Percentiles rank a stretch among this genome's conserved stretches.
Evolutionary conservation across 306 rosid species (phyloP).

Genomic region (Casuarina glauca): DNA sequence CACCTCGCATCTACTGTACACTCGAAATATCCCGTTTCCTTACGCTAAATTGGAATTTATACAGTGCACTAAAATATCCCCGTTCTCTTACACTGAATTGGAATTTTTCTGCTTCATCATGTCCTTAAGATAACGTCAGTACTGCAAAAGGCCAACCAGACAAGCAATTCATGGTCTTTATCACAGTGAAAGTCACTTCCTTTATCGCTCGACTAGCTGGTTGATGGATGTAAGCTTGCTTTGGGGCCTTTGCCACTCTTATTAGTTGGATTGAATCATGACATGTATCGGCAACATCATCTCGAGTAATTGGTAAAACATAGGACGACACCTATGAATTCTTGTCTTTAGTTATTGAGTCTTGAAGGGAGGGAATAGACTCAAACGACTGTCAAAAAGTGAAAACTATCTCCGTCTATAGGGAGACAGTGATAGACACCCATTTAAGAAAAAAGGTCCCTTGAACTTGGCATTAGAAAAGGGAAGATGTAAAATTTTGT

Average conservation of each 20-base stretch:
- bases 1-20: constrained; percentile 33
- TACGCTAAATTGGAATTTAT: background rate
- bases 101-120: background rate
- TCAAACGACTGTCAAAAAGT: constrained; percentile 40
- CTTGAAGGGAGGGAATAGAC: constrained; percentile 24
- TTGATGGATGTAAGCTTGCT: constrained; percentile 26
- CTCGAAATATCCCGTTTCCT: constrained; percentile 16
- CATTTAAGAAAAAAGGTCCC: constrained; percentile 57
- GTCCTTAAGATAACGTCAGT: constrained; percentile 22
- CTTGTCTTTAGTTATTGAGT: constrained; percentile 32
- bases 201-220: constrained; percentile 32
- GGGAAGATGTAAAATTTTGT: constrained; percentile 17
- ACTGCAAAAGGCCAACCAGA: constrained; percentile 18
- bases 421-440: constrained; percentile 55
- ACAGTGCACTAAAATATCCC: constrained; percentile 28
- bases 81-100: background rate
- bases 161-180: constrained; percentile 38
- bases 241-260: constrained; percentile 15
- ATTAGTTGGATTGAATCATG: constrained; percentile 16
- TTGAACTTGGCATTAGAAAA: constrained; percentile 20
- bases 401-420: constrained; percentile 44
- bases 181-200: constrained; percentile 29
- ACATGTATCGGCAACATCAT: constrained; percentile 20
- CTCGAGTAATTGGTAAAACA: constrained; percentile 26
- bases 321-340: constrained; percentile 34